These are phyloP conservation scores for Colletotrichum eremochloae DNA, from an alignment of 2,329 filamentous ascomycete genomes.

Conservation along the genomic window DNA sequence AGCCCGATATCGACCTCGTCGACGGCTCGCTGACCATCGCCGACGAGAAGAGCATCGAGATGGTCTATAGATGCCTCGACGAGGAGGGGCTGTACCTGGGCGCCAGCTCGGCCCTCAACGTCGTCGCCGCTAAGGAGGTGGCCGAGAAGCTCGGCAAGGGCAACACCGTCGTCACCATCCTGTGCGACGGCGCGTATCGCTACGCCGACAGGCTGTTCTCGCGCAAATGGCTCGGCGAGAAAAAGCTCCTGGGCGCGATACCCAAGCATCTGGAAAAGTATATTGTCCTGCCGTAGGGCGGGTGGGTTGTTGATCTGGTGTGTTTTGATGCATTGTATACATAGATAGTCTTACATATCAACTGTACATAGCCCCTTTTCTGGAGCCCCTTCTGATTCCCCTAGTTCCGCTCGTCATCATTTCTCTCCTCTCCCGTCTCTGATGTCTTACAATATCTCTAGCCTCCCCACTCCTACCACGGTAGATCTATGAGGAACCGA, in stretches of 20 bases:
- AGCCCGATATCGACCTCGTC: constrained; percentile 84
- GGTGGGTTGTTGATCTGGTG: constrained; percentile 4
- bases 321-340: constrained; percentile 42
- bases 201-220: constrained; percentile 97
- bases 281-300: constrained; percentile 82
- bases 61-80: constrained; percentile 96
- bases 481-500: neutral
- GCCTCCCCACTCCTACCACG: neutral
- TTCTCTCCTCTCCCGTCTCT: neutral
- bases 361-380: constrained; percentile 42
- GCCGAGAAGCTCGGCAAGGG: constrained; percentile 91
- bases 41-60: constrained; percentile 95
- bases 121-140: constrained; percentile 94
- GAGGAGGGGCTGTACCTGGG: constrained; percentile 97
- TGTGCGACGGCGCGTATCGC: constrained; percentile 97
- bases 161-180: constrained; percentile 90
- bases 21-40: constrained; percentile 88
- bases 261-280: constrained; percentile 92
- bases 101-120: constrained; percentile 93
- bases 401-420: neutral
- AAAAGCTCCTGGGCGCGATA: constrained; percentile 84
- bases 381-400: constrained; percentile 28
- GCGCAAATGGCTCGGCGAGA: constrained; percentile 88
- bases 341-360: constrained; percentile 42
- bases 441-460: constrained; percentile 2